These are phyloP conservation scores for Rhizopogon vinicolor DNA, from an alignment of 768 basidiomycete genomes.

Conservation along the genomic window DNA sequence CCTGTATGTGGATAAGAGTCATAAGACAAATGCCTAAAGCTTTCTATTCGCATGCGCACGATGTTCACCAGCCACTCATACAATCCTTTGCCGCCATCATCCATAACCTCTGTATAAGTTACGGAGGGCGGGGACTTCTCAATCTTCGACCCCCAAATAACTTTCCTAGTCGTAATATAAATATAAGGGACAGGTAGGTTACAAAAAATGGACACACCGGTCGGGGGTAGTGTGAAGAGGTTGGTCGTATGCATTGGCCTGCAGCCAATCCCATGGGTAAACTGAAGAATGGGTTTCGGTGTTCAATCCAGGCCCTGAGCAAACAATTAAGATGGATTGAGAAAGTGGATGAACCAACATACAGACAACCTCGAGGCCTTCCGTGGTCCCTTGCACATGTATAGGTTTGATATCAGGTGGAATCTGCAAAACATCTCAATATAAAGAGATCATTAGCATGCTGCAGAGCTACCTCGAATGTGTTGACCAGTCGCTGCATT, in stretches of 20 bases:
- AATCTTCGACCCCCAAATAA: slow-evolving; percentile 81
- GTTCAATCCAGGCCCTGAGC: slow-evolving; percentile 16
- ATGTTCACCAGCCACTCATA: slow-evolving; percentile 80
- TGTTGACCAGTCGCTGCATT: slow-evolving; percentile 86
- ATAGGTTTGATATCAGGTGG: slow-evolving; percentile 67
- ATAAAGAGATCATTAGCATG: not conserved
- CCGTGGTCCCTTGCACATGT: slow-evolving; percentile 45
- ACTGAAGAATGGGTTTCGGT: slow-evolving; percentile 66
- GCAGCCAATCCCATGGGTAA: slow-evolving; percentile 88
- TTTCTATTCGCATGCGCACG: slow-evolving; percentile 38
- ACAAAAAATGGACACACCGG: slow-evolving; percentile 38
- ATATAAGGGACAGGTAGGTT: not conserved
- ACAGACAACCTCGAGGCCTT: slow-evolving; percentile 79
- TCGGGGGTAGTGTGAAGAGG: slow-evolving; percentile 26
- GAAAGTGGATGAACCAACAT: slow-evolving; percentile 19
- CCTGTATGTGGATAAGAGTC: slow-evolving; percentile 43
- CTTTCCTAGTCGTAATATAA: slow-evolving; percentile 38
- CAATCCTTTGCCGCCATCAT: slow-evolving; percentile 55
- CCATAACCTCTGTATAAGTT: slow-evolving; percentile 70
- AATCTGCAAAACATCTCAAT: slow-evolving; percentile 45
- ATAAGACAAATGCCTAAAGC: not conserved
- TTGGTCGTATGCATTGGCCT: slow-evolving; percentile 77
- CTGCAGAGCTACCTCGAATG: slow-evolving; percentile 58
- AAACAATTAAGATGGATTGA: not conserved
- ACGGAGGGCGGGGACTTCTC: slow-evolving; percentile 70